These are phyloP conservation scores for Anethum foeniculum DNA, from an alignment of 140 eudicot genomes.

Conservation along the genomic window DNA sequence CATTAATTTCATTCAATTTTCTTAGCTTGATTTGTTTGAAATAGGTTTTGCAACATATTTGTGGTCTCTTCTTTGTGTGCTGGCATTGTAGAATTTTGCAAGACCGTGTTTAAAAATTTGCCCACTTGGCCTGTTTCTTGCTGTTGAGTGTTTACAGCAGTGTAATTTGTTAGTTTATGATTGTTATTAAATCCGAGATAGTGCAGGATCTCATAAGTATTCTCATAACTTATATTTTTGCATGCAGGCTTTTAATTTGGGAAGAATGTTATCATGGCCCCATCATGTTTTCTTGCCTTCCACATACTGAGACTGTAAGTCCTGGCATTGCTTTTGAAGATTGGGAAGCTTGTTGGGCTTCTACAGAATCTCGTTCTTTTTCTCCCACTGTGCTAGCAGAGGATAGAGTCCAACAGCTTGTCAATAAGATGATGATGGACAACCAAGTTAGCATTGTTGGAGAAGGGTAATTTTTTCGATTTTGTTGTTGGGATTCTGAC, in stretches of 20 bases:
- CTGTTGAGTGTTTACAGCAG: background rate
- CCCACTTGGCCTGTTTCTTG: background rate
- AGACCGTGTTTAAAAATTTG: background rate
- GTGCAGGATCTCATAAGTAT: background rate
- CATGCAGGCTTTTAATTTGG: too few relatives aligned
- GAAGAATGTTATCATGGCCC: too few relatives aligned
- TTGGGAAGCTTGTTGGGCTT: slow-evolving; percentile 21
- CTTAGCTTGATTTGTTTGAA: background rate
- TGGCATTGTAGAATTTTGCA: background rate
- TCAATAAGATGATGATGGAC: slow-evolving; percentile 56
- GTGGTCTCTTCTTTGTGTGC: background rate
- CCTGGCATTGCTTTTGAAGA: slow-evolving; percentile 13
- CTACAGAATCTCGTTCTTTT: slow-evolving; percentile 13
- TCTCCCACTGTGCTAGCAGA: slow-evolving; percentile 16
- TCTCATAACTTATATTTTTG: background rate
- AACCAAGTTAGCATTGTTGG: slow-evolving; percentile 42
- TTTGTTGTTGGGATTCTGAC: background rate
- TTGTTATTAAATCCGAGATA: background rate
- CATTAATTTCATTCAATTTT: background rate
- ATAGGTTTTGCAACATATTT: background rate
- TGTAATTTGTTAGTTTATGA: background rate
- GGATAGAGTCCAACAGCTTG: slow-evolving; percentile 29
- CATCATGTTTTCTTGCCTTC: slow-evolving; percentile 2
- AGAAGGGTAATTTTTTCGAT: slow-evolving; percentile 27
- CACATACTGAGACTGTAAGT: slow-evolving; percentile 16